Evolutionary conservation across 352 stramenopile species (phyloP).

Genomic region (Blastocystis sp.): DNA sequence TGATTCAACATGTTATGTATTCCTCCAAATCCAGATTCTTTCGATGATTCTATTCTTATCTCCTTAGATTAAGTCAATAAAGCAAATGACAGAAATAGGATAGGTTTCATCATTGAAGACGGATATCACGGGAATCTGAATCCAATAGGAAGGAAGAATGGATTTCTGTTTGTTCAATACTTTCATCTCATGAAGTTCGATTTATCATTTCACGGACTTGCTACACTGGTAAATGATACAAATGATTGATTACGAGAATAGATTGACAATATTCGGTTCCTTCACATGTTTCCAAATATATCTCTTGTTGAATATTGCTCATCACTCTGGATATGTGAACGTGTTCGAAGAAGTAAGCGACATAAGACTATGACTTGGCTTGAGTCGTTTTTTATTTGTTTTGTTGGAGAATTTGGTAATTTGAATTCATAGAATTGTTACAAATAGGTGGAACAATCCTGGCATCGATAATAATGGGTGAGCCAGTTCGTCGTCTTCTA

Average conservation of each 20-base stretch:
- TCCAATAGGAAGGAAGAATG: neutral
- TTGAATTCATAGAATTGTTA: neutral
- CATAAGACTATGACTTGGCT: conserved; percentile 23
- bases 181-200: neutral
- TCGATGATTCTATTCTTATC: neutral
- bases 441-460: neutral
- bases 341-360: neutral
- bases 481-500: neutral
- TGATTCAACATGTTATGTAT: neutral
- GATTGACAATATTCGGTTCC: conserved; percentile 33
- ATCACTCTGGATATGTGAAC: conserved; percentile 16
- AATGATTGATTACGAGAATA: neutral
- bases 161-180: neutral
- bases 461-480: neutral
- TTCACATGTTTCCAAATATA: neutral
- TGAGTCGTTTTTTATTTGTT: conserved; percentile 23
- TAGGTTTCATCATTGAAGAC: neutral
- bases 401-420: neutral
- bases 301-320: neutral
- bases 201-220: neutral
- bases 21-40: neutral
- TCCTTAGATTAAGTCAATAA: neutral
- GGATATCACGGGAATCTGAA: neutral
- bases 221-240: neutral
- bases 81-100: neutral